Percentiles rank a stretch among this genome's conserved stretches.
phyloP scores from a whole-genome alignment of 177 flowering plant genomes.

The Vitis hybrid region DNA sequence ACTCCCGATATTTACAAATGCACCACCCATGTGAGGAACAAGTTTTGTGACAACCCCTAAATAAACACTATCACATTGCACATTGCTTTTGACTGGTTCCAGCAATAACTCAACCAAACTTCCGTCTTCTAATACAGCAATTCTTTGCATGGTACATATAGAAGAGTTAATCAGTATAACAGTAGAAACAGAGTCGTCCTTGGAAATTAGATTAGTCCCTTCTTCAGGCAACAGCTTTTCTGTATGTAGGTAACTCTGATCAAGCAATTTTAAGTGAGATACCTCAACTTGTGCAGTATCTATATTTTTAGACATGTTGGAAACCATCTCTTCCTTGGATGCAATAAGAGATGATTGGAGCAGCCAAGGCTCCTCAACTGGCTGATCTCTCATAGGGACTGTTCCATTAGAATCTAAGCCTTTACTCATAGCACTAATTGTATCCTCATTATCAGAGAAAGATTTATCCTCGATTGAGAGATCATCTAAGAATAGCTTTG shows the following conservation, averaged over 20 bases:
- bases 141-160: slow-evolving; percentile 91
- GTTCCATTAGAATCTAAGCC: slow-evolving; percentile 12
- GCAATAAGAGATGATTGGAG: slow-evolving; percentile 13
- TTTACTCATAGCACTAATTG: slow-evolving; percentile 9
- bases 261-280: slow-evolving; percentile 15
- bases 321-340: slow-evolving; percentile 17
- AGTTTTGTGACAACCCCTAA: slow-evolving; percentile 83
- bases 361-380: slow-evolving; percentile 73
- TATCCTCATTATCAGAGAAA: slow-evolving; percentile 17
- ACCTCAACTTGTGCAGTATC: slow-evolving; percentile 21
- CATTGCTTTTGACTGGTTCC: slow-evolving; percentile 88
- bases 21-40: slow-evolving; percentile 97
- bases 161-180: slow-evolving; percentile 89
- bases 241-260: slow-evolving; percentile 22
- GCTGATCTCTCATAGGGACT: slow-evolving; percentile 45
- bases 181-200: slow-evolving; percentile 51
- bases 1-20: slow-evolving; percentile 90
- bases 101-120: slow-evolving; percentile 82
- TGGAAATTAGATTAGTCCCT: slow-evolving; percentile 24
- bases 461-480: slow-evolving; percentile 16
- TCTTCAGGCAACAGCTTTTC: slow-evolving; percentile 39
- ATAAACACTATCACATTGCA: slow-evolving; percentile 89
- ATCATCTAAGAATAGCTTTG: slow-evolving; percentile 25
- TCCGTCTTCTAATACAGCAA: slow-evolving; percentile 86
- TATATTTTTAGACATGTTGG: slow-evolving; percentile 10